Base-by-base conservation (phyloP, 2,329 filamentous ascomycete species). In the Sclerotinia glacialis region DNA sequence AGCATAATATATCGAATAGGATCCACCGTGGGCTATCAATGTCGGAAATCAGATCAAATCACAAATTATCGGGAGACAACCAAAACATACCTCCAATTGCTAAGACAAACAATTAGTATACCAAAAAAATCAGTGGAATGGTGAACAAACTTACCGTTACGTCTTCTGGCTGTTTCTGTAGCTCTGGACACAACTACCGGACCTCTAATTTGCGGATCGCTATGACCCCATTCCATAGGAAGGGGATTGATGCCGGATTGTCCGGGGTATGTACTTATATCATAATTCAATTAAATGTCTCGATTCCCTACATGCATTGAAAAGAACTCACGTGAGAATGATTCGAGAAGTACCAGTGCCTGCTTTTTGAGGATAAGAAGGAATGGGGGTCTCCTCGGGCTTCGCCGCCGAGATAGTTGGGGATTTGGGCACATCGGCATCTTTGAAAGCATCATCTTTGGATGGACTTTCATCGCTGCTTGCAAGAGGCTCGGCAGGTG, bases 161-260 rank as follows among this genome's bases (percentile, higher is more conserved):
- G 88, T 76, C 87, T 86, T 65, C 91, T 84, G 72, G 96, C 90
- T 6, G 92, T 95, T 65, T 86, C 88, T 40, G 87, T 81, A 68
- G 86, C 85, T 73, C 92, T 85, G 34, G 90, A 95, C 53, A 97
- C 94, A 62, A 97, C 89, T 60, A 98, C 91, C 5, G 94, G 94
- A 1, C 94, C 95, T 78, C 94, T 86, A 73, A 87, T 82, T 67
- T 83, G 78, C 49, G 91, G 87, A 76, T 96, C 91, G 65, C 85
- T 80, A 65, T 92, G 86, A 61, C 94, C 94, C 94, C 94, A 98
- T 72, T 90, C 84, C 83, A 98, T 87, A 28, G 88, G 86, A 62
- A 97, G 81, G n/a, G 94, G 93, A 71, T 96, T 91, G 78, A 98
- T 94, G 69, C 94, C 94, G 71, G 91, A 92, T 79, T 97, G 94